phyloP scores from a whole-genome alignment of 2,329 filamentous ascomycete genomes.

The Aspergillus glaucus region DNA sequence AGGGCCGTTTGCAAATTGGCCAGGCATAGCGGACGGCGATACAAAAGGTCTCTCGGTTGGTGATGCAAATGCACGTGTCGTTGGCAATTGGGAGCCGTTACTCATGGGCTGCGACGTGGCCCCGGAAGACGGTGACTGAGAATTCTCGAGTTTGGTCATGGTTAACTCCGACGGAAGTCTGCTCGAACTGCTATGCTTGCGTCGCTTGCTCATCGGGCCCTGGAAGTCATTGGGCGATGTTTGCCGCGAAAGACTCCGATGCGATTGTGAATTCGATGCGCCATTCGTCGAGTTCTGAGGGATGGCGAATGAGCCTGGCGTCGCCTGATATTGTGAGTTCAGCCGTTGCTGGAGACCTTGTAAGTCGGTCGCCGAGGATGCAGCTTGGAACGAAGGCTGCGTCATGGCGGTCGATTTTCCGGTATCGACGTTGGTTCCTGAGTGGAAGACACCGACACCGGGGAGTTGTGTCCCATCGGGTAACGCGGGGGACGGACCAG shows the following conservation, averaged over 20 bases:
- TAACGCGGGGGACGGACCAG: slow-evolving; percentile 28
- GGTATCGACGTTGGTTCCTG: slow-evolving; percentile 24
- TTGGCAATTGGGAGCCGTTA: slow-evolving; percentile 38
- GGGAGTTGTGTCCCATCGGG: slow-evolving; percentile 37
- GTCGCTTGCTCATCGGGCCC: slow-evolving; percentile 68
- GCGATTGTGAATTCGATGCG: slow-evolving; percentile 45
- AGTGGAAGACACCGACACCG: slow-evolving; percentile 39
- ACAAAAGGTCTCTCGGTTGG: slow-evolving; percentile 44
- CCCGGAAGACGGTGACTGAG: slow-evolving; percentile 25
- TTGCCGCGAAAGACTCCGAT: slow-evolving; percentile 64
- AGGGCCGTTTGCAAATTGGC: slow-evolving; percentile 53
- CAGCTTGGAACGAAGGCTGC: slow-evolving; percentile 45
- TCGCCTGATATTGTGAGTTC: slow-evolving; percentile 36
- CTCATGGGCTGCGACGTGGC: slow-evolving; percentile 33
- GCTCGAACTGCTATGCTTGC: slow-evolving; percentile 65
- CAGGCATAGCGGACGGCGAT: slow-evolving; percentile 36
- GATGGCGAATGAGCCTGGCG: slow-evolving; percentile 33
- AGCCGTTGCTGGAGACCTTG: slow-evolving; percentile 52
- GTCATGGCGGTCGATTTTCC: slow-evolving; percentile 25
- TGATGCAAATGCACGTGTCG: slow-evolving; percentile 29
- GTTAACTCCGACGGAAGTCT: slow-evolving; percentile 68
- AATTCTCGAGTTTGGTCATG: slow-evolving; percentile 75
- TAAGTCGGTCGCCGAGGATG: slow-evolving; percentile 59
- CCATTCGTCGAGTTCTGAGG: slow-evolving; percentile 33
- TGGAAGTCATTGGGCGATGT: slow-evolving; percentile 61